A percentile compares a stretch with the other conserved stretches of the same genome.
Evolutionary conservation across 495 filamentous ascomycete genomes (phyloP).

Genomic region (Xylaria cubensis): DNA sequence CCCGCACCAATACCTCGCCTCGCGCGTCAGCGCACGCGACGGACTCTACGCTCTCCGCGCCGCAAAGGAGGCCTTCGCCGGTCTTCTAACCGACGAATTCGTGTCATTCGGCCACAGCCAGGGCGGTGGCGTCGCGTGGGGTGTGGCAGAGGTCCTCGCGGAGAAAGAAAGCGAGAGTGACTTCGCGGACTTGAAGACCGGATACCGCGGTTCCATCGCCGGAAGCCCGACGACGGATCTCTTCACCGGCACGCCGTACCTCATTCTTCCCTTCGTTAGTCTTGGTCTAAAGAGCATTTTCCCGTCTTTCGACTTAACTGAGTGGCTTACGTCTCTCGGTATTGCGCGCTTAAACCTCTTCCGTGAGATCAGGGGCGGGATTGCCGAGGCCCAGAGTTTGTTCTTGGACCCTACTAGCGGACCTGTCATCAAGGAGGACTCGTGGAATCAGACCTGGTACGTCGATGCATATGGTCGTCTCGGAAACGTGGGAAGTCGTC

Average conservation of each 20-base stretch:
- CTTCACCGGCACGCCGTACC: constrained; percentile 31
- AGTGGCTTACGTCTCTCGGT: constrained; percentile 40
- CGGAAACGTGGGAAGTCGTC: constrained; percentile 37
- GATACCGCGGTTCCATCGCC: constrained; percentile 54
- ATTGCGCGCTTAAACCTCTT: constrained; percentile 41
- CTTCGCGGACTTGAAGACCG: constrained; percentile 34
- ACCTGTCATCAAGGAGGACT: constrained; percentile 11
- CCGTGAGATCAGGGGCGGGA: constrained; percentile 42
- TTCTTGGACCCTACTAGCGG: constrained; percentile 34
- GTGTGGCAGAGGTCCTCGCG: constrained; percentile 48
- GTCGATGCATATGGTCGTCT: constrained; percentile 36
- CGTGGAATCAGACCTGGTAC: constrained; percentile 33
- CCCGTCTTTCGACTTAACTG: constrained; percentile 29
- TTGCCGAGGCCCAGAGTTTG: constrained; percentile 31
- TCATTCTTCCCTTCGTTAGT: constrained; percentile 30
- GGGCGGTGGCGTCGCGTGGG: constrained; percentile 56
- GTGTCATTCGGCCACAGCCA: constrained; percentile 57
- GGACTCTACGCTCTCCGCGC: constrained; percentile 53
- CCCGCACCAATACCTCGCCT: constrained; percentile 50
- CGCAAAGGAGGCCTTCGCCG: constrained; percentile 49
- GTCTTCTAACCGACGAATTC: constrained; percentile 45
- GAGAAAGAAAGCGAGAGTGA: neutral
- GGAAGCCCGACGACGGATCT: constrained; percentile 45
- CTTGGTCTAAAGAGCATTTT: constrained; percentile 27
- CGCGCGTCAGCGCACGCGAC: constrained; percentile 50